Evolutionary conservation across 1,284 basidiomycete species (phyloP).

Genomic region (Phaffia rhodozyma): DNA sequence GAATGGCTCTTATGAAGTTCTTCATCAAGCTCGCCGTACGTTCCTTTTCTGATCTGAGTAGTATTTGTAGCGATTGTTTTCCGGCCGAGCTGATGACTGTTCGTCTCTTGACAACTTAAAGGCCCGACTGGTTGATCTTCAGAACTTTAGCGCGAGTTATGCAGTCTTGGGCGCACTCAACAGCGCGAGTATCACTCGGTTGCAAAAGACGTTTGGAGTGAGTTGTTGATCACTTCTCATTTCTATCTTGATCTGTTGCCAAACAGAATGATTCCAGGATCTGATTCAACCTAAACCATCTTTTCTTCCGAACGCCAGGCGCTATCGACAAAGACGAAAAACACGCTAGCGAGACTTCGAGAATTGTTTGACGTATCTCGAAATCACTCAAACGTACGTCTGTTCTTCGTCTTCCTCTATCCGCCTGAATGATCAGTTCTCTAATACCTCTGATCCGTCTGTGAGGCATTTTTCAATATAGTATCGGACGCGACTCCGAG

Average conservation of each 20-base stretch:
- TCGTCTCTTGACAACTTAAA: neutral
- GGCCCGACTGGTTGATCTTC: conserved; percentile 43
- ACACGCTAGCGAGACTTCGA: conserved; percentile 66
- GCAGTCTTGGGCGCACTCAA: conserved; percentile 92
- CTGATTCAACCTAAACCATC: conserved; percentile 21
- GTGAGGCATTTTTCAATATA: conserved; percentile 38
- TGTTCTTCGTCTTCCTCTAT: neutral
- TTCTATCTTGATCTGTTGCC: conserved; percentile 11
- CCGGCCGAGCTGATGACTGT: neutral
- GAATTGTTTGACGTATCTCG: conserved; percentile 77
- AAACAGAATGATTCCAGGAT: conserved; percentile 29
- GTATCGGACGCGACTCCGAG: conserved; percentile 71
- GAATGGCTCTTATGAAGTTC: conserved; percentile 72
- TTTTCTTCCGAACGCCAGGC: conserved; percentile 43
- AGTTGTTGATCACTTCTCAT: conserved; percentile 29
- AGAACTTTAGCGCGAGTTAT: conserved; percentile 94
- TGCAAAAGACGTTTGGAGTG: conserved; percentile 88
- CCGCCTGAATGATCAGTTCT: neutral
- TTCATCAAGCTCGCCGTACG: conserved; percentile 85
- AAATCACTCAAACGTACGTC: conserved; percentile 55
- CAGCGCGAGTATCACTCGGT: conserved; percentile 78
- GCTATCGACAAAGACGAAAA: conserved; percentile 69
- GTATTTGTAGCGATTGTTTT: neutral
- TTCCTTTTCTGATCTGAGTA: conserved; percentile 19
- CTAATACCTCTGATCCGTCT: neutral